A percentile compares a stretch with the other conserved stretches of the same genome.
Evolutionary conservation across 116 monocot genomes (phyloP).

Genomic region (Iris pallida): DNA sequence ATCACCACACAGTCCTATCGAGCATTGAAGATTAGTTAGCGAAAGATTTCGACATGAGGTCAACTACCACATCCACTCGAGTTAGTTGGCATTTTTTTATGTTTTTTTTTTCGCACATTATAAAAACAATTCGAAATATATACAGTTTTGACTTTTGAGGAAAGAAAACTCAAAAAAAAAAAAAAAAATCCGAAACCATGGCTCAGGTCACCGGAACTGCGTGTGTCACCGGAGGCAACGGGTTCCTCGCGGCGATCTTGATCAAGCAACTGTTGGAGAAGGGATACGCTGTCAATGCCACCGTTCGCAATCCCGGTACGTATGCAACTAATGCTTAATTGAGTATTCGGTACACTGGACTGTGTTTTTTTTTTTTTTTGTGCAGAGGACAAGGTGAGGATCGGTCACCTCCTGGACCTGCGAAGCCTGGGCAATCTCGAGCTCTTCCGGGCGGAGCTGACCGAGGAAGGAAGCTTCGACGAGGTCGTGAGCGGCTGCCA

Average conservation of each 20-base stretch:
- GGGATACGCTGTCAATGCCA: slow-evolving; percentile 5
- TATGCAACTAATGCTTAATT: not conserved
- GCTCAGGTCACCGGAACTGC: not conserved
- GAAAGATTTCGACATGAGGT: no score
- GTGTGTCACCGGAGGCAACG: not conserved
- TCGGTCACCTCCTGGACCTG: slow-evolving; percentile 26
- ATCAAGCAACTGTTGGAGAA: not conserved
- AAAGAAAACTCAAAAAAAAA: no score
- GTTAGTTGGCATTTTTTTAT: no score
- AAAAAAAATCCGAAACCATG: no score
- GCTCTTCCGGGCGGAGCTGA: slow-evolving; percentile 37
- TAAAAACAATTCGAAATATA: no score
- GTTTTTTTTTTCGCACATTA: no score
- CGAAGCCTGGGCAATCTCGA: slow-evolving; percentile 28
- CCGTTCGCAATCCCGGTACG: not conserved
- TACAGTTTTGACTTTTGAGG: no score
- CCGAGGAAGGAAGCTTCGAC: slow-evolving; percentile 46
- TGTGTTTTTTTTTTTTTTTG: not conserved
- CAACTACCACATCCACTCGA: no score
- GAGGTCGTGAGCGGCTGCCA: slow-evolving; percentile 43
- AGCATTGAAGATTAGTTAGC: no score
- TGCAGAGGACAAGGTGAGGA: slow-evolving; percentile 5
- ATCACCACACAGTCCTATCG: no score
- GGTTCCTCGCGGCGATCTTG: not conserved
- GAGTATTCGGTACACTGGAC: not conserved